Conservation (phyloP, 257 asterid species). For the Verbena officinalis region DNA sequence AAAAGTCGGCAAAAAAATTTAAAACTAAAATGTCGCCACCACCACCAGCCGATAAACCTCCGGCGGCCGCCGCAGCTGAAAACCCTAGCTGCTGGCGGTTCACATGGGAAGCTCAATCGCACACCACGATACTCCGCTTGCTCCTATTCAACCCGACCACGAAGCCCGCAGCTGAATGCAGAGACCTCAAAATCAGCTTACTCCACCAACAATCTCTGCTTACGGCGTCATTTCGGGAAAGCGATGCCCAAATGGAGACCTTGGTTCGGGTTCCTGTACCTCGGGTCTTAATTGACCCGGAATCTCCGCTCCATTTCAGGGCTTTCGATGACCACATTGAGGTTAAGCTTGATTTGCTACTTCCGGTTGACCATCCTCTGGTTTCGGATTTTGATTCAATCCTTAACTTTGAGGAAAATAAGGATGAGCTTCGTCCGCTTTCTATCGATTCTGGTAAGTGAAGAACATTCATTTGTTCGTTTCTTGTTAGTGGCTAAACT, state of each 20-base stretch:
- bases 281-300: constrained; percentile 68
- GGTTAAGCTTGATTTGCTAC: constrained; percentile 69
- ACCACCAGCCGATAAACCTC: constrained; percentile 30
- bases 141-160: constrained; percentile 45
- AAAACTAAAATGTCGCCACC: constrained; percentile 44
- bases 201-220: constrained; percentile 49
- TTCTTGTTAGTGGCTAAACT: constrained; percentile 2
- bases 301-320: constrained; percentile 55
- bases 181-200: constrained; percentile 47
- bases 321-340: constrained; percentile 73
- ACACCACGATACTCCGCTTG: constrained; percentile 56
- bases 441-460: constrained; percentile 62
- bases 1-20: constrained; percentile 15
- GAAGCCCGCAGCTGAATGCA: constrained; percentile 52
- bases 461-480: constrained; percentile 2
- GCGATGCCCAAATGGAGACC: constrained; percentile 36
- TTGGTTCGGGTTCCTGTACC: constrained; percentile 64
- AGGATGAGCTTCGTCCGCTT: constrained; percentile 43
- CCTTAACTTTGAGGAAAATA: constrained; percentile 23
- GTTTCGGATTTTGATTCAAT: constrained; percentile 58
- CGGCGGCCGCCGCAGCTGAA: constrained; percentile 33
- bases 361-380: constrained; percentile 88
- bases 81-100: constrained; percentile 52
- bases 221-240: constrained; percentile 45
- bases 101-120: constrained; percentile 77